A percentile compares a stretch with the other conserved stretches of the same genome.
phyloP scores from a whole-genome alignment of 2,329 filamentous ascomycete genomes.

The Beauveria brongniartii region DNA sequence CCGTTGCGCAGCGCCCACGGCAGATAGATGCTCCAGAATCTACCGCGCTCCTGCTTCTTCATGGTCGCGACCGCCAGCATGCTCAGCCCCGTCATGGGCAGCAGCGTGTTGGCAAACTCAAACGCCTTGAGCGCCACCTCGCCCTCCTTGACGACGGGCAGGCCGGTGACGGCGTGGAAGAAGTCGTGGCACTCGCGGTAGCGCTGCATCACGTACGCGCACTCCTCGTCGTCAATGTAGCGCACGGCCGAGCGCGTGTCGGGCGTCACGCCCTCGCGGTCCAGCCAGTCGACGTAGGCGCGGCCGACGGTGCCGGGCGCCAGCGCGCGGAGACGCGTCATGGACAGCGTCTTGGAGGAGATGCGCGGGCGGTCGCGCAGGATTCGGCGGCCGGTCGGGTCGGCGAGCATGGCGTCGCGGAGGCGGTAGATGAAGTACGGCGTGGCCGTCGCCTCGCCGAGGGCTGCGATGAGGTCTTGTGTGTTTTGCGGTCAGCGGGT shows the following conservation, averaged over 20 bases:
- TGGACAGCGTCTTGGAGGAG: constrained; percentile 60
- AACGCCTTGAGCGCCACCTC: constrained; percentile 97
- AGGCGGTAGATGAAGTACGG: constrained; percentile 93
- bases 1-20: constrained; percentile 91
- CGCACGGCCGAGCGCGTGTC: constrained; percentile 77
- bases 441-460: constrained; percentile 90
- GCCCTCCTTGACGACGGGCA: constrained; percentile 88
- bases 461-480: constrained; percentile 80
- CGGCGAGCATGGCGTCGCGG: constrained; percentile 80
- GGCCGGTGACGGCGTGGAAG: constrained; percentile 86
- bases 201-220: constrained; percentile 96
- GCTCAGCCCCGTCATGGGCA: constrained; percentile 91
- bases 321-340: constrained; percentile 63
- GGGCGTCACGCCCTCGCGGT: constrained; percentile 84
- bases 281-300: constrained; percentile 84
- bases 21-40: constrained; percentile 68
- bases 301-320: constrained; percentile 68
- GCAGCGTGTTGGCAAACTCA: constrained; percentile 87
- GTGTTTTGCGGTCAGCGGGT: constrained; percentile 23
- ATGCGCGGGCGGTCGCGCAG: constrained; percentile 85
- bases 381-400: constrained; percentile 80
- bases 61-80: constrained; percentile 79
- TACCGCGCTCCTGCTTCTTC: constrained; percentile 68
- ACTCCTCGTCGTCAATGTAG: constrained; percentile 92
- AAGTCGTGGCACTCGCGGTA: constrained; percentile 98